phyloP scores from a whole-genome alignment of 2,329 filamentous ascomycete species.

The Amauroascus niger region DNA sequence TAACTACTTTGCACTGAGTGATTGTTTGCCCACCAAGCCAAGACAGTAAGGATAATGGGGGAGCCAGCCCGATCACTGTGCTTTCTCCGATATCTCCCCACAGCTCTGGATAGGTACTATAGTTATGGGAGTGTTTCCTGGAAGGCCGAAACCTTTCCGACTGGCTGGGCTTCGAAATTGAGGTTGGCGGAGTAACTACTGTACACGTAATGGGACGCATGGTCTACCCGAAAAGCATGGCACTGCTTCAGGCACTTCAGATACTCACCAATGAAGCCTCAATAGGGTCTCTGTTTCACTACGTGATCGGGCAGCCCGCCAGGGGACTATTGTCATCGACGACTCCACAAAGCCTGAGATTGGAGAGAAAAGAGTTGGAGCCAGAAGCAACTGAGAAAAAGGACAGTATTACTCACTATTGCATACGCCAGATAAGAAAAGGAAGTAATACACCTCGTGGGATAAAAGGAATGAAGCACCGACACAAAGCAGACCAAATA shows the following conservation, averaged over 20 bases:
- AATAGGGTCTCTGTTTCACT: too few species aligned
- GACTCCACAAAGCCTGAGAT: neutral
- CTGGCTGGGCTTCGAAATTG: neutral
- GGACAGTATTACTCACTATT: constrained; percentile 7
- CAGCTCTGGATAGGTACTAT: too few species aligned
- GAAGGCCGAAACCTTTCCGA: neutral
- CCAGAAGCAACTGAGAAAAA: neutral
- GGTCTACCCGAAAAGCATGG: neutral
- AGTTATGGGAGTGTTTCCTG: too few species aligned
- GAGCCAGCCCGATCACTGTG: too few species aligned
- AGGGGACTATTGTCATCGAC: too few species aligned
- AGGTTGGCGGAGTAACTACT: neutral
- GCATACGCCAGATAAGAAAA: constrained; percentile 7
- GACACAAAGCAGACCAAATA: neutral
- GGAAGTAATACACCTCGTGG: constrained; percentile 5
- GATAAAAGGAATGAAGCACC: neutral
- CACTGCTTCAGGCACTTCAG: too few species aligned
- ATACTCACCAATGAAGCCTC: too few species aligned
- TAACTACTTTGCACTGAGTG: too few species aligned
- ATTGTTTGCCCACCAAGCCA: too few species aligned
- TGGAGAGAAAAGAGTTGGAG: neutral
- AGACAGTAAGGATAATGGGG: too few species aligned
- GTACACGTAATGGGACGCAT: neutral
- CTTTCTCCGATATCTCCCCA: too few species aligned
- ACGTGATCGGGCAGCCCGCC: too few species aligned